phyloP scores from a whole-genome alignment of 164 flowering plant genomes.

The Umbellularia californica region DNA sequence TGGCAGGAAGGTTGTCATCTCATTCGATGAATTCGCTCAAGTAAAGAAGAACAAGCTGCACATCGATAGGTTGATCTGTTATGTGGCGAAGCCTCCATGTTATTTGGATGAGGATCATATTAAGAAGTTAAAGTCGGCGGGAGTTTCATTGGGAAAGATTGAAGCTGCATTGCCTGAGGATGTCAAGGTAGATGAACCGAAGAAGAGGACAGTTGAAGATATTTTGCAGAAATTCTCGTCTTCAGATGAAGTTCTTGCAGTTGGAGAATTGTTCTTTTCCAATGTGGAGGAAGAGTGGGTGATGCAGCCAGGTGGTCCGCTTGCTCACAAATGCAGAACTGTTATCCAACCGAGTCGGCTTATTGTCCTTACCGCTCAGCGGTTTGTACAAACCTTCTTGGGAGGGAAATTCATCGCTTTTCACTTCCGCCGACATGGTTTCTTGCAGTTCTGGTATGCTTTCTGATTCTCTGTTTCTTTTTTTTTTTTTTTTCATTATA shows the following conservation, averaged over 20 bases:
- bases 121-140: slow-evolving; percentile 62
- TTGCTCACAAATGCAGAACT: slow-evolving; percentile 81
- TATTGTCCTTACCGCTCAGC: slow-evolving; percentile 85
- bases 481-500: neutral
- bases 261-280: slow-evolving; percentile 93
- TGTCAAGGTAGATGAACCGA: slow-evolving; percentile 51
- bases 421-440: slow-evolving; percentile 95
- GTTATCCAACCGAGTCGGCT: slow-evolving; percentile 81
- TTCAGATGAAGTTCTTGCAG: slow-evolving; percentile 70
- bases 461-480: neutral
- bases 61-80: slow-evolving; percentile 70
- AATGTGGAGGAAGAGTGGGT: slow-evolving; percentile 86
- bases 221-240: slow-evolving; percentile 57
- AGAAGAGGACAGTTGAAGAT: slow-evolving; percentile 50
- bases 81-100: slow-evolving; percentile 77
- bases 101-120: slow-evolving; percentile 78
- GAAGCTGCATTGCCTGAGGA: slow-evolving; percentile 82
- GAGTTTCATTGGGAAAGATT: slow-evolving; percentile 64
- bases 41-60: slow-evolving; percentile 50
- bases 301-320: slow-evolving; percentile 96
- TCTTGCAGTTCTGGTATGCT: slow-evolving; percentile 87
- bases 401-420: slow-evolving; percentile 74
- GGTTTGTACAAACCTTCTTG: slow-evolving; percentile 92
- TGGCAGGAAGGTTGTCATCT: slow-evolving; percentile 64
- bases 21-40: slow-evolving; percentile 74